Conservation (phyloP, 805 yeast genomes). For the Spathaspora passalidarum region DNA sequence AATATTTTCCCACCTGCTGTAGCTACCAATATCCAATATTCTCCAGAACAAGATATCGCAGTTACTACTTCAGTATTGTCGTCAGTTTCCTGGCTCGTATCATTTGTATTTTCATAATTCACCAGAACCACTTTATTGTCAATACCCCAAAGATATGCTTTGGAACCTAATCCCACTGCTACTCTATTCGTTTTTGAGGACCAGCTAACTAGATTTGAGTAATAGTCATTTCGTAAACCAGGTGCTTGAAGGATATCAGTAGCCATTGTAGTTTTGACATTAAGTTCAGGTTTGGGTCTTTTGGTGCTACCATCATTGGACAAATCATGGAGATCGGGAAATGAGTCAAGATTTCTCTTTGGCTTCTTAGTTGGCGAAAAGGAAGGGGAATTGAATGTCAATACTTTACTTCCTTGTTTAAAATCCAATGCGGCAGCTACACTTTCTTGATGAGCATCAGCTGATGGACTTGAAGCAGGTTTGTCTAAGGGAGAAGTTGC, state of each 20-base stretch:
- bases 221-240: constrained; percentile 70
- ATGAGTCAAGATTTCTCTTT: neutral
- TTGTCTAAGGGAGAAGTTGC: neutral
- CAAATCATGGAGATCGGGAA: neutral
- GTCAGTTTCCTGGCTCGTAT: neutral
- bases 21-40: constrained; percentile 51
- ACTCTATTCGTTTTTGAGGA: constrained; percentile 46
- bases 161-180: constrained; percentile 63
- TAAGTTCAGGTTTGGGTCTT: constrained; percentile 5
- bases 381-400: constrained; percentile 21
- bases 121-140: constrained; percentile 39
- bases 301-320: neutral
- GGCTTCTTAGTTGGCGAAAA: neutral
- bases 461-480: neutral
- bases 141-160: constrained; percentile 64
- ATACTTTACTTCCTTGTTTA: constrained; percentile 37
- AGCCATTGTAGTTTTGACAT: constrained; percentile 8
- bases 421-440: constrained; percentile 52
- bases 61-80: constrained; percentile 32
- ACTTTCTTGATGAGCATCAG: constrained; percentile 6
- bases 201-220: constrained; percentile 76
- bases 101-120: constrained; percentile 33
- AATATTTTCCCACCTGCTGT: constrained; percentile 54
- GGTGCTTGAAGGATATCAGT: constrained; percentile 49
- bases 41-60: constrained; percentile 53